phyloP scores from a whole-genome alignment of 305 asterid genomes.

The Nicotiana rustica region DNA sequence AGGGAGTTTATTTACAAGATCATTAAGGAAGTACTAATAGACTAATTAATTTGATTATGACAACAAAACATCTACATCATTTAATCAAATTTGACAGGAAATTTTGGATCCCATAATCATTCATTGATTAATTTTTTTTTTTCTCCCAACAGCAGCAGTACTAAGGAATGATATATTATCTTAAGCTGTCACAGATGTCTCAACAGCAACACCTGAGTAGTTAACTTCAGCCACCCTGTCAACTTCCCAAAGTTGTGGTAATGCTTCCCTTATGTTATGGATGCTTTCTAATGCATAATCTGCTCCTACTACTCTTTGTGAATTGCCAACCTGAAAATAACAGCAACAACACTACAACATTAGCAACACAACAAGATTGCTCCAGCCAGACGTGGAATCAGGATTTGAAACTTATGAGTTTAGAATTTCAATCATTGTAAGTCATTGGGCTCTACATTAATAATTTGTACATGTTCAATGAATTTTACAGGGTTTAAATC shows the following conservation, averaged over 20 bases:
- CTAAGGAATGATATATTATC: conserved; percentile 1
- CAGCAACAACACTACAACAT: background rate
- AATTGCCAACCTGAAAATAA: conserved; percentile 71
- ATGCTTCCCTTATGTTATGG: conserved; percentile 89
- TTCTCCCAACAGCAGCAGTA: conserved; percentile 28
- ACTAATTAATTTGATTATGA: conserved; percentile 37
- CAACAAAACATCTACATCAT: conserved; percentile 49
- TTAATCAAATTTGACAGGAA: conserved; percentile 23
- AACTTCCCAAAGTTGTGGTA: conserved; percentile 86
- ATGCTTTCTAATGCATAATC: conserved; percentile 92
- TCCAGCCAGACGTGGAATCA: no score
- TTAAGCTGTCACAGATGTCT: conserved; percentile 67
- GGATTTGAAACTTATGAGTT: no score
- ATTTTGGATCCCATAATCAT: conserved; percentile 18
- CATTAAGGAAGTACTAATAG: conserved; percentile 11
- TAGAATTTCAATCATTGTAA: no score
- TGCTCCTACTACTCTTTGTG: conserved; percentile 86
- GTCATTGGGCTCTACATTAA: no score
- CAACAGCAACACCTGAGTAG: conserved; percentile 68
- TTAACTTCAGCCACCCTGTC: conserved; percentile 67
- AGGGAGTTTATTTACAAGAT: conserved; percentile 23
- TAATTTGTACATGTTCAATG: no score
- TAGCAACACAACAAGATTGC: background rate
- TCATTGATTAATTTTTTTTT: background rate
- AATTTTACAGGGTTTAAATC: no score